Conservation (phyloP, 2,329 filamentous ascomycete species). For the Rhynchosporium graminicola region DNA sequence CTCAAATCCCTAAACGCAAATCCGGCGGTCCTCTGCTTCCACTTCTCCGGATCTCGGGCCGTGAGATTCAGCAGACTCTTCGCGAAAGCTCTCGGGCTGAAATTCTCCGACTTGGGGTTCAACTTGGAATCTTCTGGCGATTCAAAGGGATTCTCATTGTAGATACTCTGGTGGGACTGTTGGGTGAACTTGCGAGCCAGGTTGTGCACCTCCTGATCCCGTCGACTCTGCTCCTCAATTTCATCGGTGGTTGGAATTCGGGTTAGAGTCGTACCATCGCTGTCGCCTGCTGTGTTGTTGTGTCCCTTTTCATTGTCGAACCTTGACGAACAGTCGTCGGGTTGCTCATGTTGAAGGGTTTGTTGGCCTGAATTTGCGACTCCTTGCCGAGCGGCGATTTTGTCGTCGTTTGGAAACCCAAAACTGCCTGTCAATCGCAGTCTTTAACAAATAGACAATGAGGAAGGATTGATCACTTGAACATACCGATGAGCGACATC, state of each 20-base stretch:
- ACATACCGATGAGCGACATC: slow-evolving; percentile 16
- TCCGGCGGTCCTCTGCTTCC: slow-evolving; percentile 58
- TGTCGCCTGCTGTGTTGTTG: not conserved
- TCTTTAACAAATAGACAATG: not conserved
- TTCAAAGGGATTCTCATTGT: slow-evolving; percentile 49
- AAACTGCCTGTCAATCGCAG: slow-evolving; percentile 7
- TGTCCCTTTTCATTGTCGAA: slow-evolving; percentile 6
- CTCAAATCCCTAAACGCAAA: slow-evolving; percentile 68
- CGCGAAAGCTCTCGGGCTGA: slow-evolving; percentile 58
- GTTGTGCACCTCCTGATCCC: slow-evolving; percentile 22
- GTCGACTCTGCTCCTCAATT: slow-evolving; percentile 16
- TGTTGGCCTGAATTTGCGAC: not conserved
- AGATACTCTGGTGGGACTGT: slow-evolving; percentile 22
- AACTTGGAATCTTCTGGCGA: slow-evolving; percentile 49
- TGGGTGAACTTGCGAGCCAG: slow-evolving; percentile 24
- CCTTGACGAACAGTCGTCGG: not conserved
- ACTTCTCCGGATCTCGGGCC: slow-evolving; percentile 53
- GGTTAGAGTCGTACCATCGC: slow-evolving; percentile 14
- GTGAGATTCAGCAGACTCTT: slow-evolving; percentile 57
- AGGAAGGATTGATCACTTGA: not conserved
- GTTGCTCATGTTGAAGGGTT: slow-evolving; percentile 6
- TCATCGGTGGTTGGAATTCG: slow-evolving; percentile 13
- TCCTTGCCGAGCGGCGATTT: slow-evolving; percentile 4
- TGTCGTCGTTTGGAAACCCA: slow-evolving; percentile 15
- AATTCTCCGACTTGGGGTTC: slow-evolving; percentile 54